Evolutionary conservation across 768 basidiomycete species (phyloP), one percentile per base, ranked within the genome.

Genomic region (Rhodotorula toruloides): DNA sequence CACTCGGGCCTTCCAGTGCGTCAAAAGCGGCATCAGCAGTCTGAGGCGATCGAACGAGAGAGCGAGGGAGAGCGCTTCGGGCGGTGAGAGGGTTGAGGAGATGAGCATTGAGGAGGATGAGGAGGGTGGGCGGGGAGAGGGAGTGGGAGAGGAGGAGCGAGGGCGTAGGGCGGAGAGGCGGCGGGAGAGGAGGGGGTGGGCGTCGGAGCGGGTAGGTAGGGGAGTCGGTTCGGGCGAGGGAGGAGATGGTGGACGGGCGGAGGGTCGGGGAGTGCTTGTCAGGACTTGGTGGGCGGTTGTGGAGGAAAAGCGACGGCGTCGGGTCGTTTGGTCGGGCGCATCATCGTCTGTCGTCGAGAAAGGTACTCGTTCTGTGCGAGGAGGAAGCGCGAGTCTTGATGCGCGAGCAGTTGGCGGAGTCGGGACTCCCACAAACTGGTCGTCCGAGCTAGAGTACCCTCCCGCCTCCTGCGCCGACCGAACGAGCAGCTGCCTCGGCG

Each of bases 351-450:
- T 46, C 12, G 21, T 22, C 10, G 44, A 9, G 10, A 11, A 12
- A 16, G 12, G 44, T 8, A 16, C 12, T 25, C 44, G 9, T 25
- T 46, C 44, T 12, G 44, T 25, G 9, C 44, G 44, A 46, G 44
- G 44, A 16, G 44, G 44, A 12, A 46, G 22, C 9, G 21, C 21
- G 44, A 22, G 21, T 25, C 44, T n/a, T n/a, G n/a, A n/a, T n/a
- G n/a, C 21, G 11, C 44, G 44, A 12, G 21, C 21, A 12, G 9
- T 17, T 46, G 36, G 11, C 27, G 37, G 39, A 0, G 36, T 32
- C 2, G 68, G 68, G 7, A 70, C 68, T 36, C 68, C 68, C 13
- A 48, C 68, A 25, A 40, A 54, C 25, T 63, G 61, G 27, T 70
- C 63, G 46, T 70, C 68, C 4, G 60, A 62, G 16, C 54, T 48